Base-by-base conservation (phyloP, 345 rosid species). In the Hirschfeldia incana region DNA sequence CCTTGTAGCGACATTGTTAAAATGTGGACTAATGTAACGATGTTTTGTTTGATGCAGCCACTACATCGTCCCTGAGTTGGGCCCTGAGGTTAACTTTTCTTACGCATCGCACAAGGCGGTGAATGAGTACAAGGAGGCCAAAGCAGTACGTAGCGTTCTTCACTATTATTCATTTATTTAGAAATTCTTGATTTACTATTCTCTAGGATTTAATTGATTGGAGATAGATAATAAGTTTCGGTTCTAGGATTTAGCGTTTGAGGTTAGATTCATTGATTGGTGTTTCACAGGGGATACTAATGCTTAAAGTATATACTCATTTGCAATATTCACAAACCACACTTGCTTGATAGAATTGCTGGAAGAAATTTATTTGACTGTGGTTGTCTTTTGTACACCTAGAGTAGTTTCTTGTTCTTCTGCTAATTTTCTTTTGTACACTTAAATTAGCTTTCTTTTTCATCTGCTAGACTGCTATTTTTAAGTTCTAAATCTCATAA, bases 61-160 rank as follows among this genome's bases (percentile, higher is more conserved):
- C 58, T 94, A 82, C 87, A 94, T 94, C 59, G 97, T 94, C 49
- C 98, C 98, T 67, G 98, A 94, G 76, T 85, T 92, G 97, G 93
- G 97, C 64, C 98, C 98, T 61, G 92, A 91, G 34, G 96, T 91
- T 44, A 88, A 88, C 9, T 94, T 94, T 77, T 88, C 93, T 3
- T 94, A 94, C 77, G 97, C 98, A 37, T 94, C 97, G 26, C 98
- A 94, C 96, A 94, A 93, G 91, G 98, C 98, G 0, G 93, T 93
- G 53, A 81, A 69, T 28, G 98, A 94, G 82, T 94, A 90, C 85
- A 91, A 90, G 90, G 98, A 94, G 82, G 98, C 98, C 26, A 94
- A 94, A 82, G 93, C 87, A 36, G 97, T 91, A 83, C 84, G 91
- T 85, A 75, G 6, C 33, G 30, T 80, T 70, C 57, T 75, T 70